Base-by-base conservation (phyloP, 495 filamentous ascomycete species). In the Lepidopterella palustris region DNA sequence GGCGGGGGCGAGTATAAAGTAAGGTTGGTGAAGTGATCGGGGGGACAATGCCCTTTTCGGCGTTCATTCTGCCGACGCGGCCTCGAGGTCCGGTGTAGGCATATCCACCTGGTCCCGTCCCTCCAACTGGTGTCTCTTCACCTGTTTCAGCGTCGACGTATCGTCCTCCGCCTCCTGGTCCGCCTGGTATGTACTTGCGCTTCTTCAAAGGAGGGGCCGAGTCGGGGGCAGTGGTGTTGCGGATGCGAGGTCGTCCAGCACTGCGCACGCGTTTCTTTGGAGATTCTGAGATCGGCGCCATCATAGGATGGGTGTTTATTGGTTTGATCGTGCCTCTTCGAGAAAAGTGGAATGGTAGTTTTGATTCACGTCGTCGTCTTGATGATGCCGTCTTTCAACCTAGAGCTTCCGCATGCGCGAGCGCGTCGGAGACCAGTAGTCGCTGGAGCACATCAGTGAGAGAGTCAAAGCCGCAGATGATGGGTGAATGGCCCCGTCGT, bases 1-100 rank as follows among this genome's bases (percentile, higher is more conserved):
- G 73, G 64, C 77, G 72, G 3, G 80, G 78, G 58, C 82, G 78
- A 27, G 78, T 79, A 40, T 82, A 74, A 4, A 78, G 78, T 27
- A 78, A 73, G 18, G 78, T 79, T 57, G 80, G 82, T 57, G 79
- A 58, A 49, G 58, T 63, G 55, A 77, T 68, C 72, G 60, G 77
- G 76, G 18, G 77, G 64, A 61, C 72, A 61, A 60, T 76, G 75
- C 73, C 62, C 31, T 66, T 73, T 45, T 70, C 68, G 55, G 66
- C 61, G 59, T 74, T 75, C 58, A 73, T 64, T 25, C 72, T 67
- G n/a, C 72, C 72, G 29, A 72, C 60, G 54, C 77, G 73, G 11
- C 76, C 73, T 55, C 77, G 68, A 35, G 75, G 70, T 32, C 73
- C 78, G 40, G 70, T 69, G 57, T 77, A 77, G 52, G 69, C 73